Evolutionary conservation across 768 basidiomycete genomes (phyloP), one percentile per base, ranked within the genome.

Genomic region (Termitomyces sp.): DNA sequence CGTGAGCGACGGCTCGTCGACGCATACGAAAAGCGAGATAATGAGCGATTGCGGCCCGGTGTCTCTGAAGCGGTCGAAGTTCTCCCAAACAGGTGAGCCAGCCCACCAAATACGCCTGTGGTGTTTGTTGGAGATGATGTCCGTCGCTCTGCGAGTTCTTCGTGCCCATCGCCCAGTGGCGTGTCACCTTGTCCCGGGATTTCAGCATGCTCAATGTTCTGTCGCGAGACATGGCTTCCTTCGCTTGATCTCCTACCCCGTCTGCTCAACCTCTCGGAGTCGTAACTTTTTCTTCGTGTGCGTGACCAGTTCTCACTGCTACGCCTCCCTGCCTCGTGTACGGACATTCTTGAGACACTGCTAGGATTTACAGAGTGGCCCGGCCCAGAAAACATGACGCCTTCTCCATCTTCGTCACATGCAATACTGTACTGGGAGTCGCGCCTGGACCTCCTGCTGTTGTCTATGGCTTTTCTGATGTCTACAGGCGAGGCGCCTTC

Each of bases 401-500:
- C 83, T 48, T 82, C 83, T 50, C 77, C 82, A 62, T 83, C 80
- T 59, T 80, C 83, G 42, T 80, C 83, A 52, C 85, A 81, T 53
- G 77, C 72, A 35, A 74, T 71, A 65, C 82, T 84, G 64, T 82
- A 80, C 52, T 85, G 84, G 5, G 92, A 92, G 65, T 89, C 83
- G 20, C 85, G 80, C 43, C 88, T 78, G n/a, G 81, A 71, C 33
- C 73, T 79, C 44, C 77, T 76, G 53, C 65, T 75, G 61, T 77
- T 80, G 36, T 73, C 72, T n/a, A 87, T 63, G 18, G 81, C 91
- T 61, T 76, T 70, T 58, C 81, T 71, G 45, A 95, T 92, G 59
- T 92, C 92, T 32, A 84, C 75, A 7, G 84, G 77, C 12, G 89
- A 87, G 35, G 92, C 92, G 42, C 91, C 92, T 64, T 94, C 92